These are phyloP conservation scores for Exidia glandulosa DNA, from an alignment of 768 basidiomycete species.

Conservation along the genomic window DNA sequence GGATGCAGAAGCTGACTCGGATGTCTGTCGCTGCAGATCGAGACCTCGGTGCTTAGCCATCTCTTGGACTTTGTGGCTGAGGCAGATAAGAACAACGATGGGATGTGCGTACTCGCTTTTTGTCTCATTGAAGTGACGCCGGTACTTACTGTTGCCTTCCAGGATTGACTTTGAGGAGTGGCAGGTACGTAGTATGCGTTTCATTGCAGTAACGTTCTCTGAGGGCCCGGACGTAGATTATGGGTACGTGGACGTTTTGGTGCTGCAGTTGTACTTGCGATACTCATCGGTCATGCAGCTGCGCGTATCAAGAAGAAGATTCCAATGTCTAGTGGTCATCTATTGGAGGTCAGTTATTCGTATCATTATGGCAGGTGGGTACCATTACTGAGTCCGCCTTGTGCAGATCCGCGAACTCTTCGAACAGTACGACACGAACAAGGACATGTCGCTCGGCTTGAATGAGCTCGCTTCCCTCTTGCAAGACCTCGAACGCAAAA, in stretches of 20 bases:
- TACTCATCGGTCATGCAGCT: too few relatives aligned
- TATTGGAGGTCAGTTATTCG: constrained; percentile 39
- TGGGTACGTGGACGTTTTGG: too few relatives aligned
- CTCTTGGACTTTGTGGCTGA: constrained; percentile 83
- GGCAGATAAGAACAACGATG: constrained; percentile 79
- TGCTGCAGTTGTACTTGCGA: too few relatives aligned
- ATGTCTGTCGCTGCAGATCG: constrained; percentile 42
- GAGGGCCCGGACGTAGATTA: not conserved
- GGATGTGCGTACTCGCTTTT: constrained; percentile 12
- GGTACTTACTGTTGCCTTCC: too few relatives aligned
- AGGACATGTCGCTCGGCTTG: constrained; percentile 69
- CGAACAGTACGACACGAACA: constrained; percentile 78
- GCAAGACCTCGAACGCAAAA: constrained; percentile 75
- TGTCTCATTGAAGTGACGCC: too few relatives aligned
- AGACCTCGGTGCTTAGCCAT: constrained; percentile 78
- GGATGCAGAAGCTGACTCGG: not conserved
- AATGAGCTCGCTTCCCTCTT: constrained; percentile 86
- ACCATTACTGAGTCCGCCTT: too few relatives aligned
- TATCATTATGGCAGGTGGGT: not conserved
- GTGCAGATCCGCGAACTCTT: constrained; percentile 69
- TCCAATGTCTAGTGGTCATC: constrained; percentile 78
- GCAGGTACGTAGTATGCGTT: constrained; percentile 27
- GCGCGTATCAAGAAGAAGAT: constrained; percentile 65
- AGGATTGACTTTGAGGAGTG: constrained; percentile 84
- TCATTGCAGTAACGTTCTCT: not conserved